These are phyloP conservation scores for Fusarium veterinarium DNA, from an alignment of 2,329 filamentous ascomycete species.

Conservation along the genomic window DNA sequence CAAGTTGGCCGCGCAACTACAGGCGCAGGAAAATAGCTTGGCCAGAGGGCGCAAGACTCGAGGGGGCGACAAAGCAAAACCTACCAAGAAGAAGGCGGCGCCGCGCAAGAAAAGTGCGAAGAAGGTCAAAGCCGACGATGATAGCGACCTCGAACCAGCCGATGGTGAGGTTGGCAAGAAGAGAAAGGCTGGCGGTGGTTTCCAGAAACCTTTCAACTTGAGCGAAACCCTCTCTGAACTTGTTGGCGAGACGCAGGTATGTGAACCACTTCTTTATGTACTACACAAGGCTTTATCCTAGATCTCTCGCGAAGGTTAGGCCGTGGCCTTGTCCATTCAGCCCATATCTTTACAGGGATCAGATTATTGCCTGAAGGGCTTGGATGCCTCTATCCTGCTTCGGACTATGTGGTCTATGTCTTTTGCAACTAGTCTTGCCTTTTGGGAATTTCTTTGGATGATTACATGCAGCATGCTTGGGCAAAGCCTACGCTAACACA, in stretches of 20 bases:
- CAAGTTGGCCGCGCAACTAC: conserved; percentile 84
- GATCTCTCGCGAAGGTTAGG: neutral
- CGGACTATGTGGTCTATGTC: neutral
- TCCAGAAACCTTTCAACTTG: conserved; percentile 87
- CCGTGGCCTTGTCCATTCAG: neutral
- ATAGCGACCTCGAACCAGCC: conserved; percentile 78
- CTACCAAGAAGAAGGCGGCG: conserved; percentile 69
- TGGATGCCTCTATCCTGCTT: neutral
- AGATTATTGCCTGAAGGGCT: neutral
- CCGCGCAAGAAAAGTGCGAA: conserved; percentile 79
- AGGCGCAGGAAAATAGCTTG: conserved; percentile 88
- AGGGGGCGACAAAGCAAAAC: conserved; percentile 71
- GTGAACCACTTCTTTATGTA: conserved; percentile 40
- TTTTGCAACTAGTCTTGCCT: no score
- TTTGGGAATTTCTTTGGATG: neutral
- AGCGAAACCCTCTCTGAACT: conserved; percentile 76
- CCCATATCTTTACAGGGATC: neutral
- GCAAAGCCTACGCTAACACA: conserved; percentile 13
- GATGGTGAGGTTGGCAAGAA: conserved; percentile 67
- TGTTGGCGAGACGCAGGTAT: conserved; percentile 75
- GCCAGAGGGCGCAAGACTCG: conserved; percentile 78
- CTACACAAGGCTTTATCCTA: neutral
- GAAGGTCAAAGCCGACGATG: conserved; percentile 81
- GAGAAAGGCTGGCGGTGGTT: conserved; percentile 89
- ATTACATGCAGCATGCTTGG: neutral